Conservation (phyloP, 768 basidiomycete genomes). For the Pisolithus sp. region DNA sequence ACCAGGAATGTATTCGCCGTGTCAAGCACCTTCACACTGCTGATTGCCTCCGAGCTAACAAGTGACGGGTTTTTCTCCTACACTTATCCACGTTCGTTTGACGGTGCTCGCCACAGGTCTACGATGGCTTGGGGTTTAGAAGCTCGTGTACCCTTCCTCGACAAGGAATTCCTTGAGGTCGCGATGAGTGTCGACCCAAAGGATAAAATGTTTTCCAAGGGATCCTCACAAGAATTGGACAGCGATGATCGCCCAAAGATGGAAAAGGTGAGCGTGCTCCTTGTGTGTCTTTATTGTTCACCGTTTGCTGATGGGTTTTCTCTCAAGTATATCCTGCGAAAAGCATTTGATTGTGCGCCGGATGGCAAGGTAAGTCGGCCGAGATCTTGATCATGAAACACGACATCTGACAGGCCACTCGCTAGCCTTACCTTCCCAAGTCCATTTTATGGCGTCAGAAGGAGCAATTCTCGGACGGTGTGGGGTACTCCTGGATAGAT, state of each 20-base stretch:
- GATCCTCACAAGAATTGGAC: constrained; percentile 62
- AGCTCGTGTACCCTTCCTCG: constrained; percentile 97
- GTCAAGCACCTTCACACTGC: constrained; percentile 97
- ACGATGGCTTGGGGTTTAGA: constrained; percentile 99
- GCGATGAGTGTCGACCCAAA: constrained; percentile 86
- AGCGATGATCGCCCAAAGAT: constrained; percentile 84
- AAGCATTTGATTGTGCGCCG: constrained; percentile 86
- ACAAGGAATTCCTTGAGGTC: constrained; percentile 91
- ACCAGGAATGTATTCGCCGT: constrained; percentile 90
- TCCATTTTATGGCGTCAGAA: constrained; percentile 98
- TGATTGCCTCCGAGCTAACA: constrained; percentile 97
- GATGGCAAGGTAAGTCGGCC: constrained; percentile 55
- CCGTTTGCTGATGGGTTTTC: constrained; percentile 8
- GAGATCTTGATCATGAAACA: neutral
- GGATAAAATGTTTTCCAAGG: constrained; percentile 86
- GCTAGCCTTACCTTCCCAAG: constrained; percentile 82
- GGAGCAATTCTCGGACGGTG: constrained; percentile 98
- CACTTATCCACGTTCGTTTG: neutral
- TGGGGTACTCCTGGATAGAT: constrained; percentile 98
- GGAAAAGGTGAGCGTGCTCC: constrained; percentile 69
- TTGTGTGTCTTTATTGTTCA: neutral
- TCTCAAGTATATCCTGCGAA: constrained; percentile 82
- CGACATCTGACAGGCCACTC: neutral
- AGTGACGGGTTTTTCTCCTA: constrained; percentile 42
- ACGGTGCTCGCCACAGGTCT: constrained; percentile 45